These are phyloP conservation scores for Fusarium nygamai DNA, from an alignment of 2,329 filamentous ascomycete genomes.

Conservation along the genomic window DNA sequence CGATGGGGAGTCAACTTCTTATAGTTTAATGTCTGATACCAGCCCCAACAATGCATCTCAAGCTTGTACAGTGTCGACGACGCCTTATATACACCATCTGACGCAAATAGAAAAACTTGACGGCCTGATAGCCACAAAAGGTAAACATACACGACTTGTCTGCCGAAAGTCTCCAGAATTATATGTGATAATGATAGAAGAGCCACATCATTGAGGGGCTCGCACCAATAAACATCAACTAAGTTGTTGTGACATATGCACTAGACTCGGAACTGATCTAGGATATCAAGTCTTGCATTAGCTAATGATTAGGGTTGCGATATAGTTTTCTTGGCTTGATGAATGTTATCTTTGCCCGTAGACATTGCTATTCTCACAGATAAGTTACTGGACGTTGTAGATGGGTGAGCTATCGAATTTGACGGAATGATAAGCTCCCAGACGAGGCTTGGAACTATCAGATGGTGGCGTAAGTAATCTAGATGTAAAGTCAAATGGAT, in stretches of 20 bases:
- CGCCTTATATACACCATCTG: neutral
- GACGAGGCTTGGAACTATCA: neutral
- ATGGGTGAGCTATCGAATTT: neutral
- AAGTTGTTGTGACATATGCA: neutral
- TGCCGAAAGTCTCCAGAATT: neutral
- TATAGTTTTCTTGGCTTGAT: neutral
- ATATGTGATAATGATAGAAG: neutral
- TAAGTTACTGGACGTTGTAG: neutral
- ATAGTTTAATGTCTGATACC: neutral
- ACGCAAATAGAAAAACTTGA: neutral
- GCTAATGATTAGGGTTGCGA: neutral
- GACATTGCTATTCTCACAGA: neutral
- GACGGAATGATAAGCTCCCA: neutral
- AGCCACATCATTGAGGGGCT: constrained; percentile 4
- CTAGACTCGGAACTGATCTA: constrained; percentile 6
- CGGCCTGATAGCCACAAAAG: neutral
- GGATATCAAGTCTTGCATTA: constrained; percentile 11
- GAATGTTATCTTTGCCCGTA: neutral
- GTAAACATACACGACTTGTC: neutral
- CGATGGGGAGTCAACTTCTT: neutral
- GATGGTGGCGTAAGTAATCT: neutral
- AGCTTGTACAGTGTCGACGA: neutral
- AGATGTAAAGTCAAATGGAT: neutral
- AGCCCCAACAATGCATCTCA: neutral
- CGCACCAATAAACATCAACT: constrained; percentile 15